A percentile compares a stretch with the other conserved stretches of the same genome.
phyloP scores from a whole-genome alignment of 805 yeast genomes.

The Wickerhamomyces rabaulensis region DNA sequence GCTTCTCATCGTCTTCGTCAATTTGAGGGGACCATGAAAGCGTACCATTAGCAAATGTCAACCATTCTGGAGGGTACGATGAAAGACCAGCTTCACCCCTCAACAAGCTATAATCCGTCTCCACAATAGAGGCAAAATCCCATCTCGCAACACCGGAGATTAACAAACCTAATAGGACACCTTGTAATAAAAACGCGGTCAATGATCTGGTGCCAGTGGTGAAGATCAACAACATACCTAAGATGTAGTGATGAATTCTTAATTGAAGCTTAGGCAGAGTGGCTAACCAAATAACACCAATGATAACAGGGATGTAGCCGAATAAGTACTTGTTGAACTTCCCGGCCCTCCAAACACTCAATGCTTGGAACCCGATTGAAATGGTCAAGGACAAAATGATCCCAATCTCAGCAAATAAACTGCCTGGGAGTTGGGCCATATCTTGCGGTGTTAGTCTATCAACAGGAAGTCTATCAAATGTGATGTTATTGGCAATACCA shows the following conservation, averaged over 20 bases:
- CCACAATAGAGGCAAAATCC: constrained; percentile 90
- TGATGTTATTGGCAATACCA: constrained; percentile 78
- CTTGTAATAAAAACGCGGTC: constrained; percentile 74
- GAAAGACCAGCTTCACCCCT: constrained; percentile 68
- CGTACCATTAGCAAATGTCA: constrained; percentile 15
- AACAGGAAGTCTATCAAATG: constrained; percentile 84
- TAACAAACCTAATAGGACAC: constrained; percentile 73
- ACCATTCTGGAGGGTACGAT: constrained; percentile 44
- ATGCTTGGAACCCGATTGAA: constrained; percentile 70
- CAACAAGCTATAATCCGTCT: constrained; percentile 59
- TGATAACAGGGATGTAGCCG: constrained; percentile 44
- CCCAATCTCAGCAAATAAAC: constrained; percentile 54
- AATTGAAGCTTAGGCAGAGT: constrained; percentile 62
- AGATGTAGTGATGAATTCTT: constrained; percentile 75
- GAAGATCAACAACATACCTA: constrained; percentile 73
- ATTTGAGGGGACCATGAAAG: constrained; percentile 25
- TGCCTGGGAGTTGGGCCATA: constrained; percentile 71
- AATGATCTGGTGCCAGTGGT: constrained; percentile 76
- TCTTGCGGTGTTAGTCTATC: constrained; percentile 77
- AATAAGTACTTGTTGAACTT: constrained; percentile 53
- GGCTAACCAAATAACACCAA: constrained; percentile 40
- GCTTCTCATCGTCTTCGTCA: constrained; percentile 11
- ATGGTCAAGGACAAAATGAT: constrained; percentile 42
- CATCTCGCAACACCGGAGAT: constrained; percentile 85
- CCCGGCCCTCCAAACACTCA: constrained; percentile 75